Conservation (phyloP, 805 yeast species). For the Saturnispora serradocipensis region DNA sequence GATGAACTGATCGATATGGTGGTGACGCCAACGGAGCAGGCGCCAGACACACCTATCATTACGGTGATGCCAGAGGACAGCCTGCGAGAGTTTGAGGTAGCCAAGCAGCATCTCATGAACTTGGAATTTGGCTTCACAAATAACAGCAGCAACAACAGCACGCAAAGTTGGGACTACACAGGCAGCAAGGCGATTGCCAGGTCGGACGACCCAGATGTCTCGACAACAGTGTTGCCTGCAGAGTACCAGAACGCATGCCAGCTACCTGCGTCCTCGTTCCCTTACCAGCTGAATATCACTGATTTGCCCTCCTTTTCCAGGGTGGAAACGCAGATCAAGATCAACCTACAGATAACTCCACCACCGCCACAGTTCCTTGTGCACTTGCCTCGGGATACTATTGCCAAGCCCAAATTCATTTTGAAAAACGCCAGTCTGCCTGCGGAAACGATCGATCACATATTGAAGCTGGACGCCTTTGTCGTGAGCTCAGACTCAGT, state of each 20-base stretch:
- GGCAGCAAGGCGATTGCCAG: constrained; percentile 6
- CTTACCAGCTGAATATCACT: constrained; percentile 42
- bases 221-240: constrained; percentile 22
- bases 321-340: constrained; percentile 91
- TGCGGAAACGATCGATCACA: constrained; percentile 39
- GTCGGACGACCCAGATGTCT: constrained; percentile 19
- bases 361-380: constrained; percentile 66
- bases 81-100: constrained; percentile 39
- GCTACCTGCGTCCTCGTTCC: constrained; percentile 24
- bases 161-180: constrained; percentile 10
- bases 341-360: constrained; percentile 59
- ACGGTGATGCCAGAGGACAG: constrained; percentile 16
- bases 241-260: constrained; percentile 19
- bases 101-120: not conserved
- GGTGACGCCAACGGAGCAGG: constrained; percentile 1
- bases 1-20: not conserved
- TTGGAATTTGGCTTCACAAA: not conserved
- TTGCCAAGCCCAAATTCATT: constrained; percentile 79
- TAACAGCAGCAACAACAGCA: not conserved
- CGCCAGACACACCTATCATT: constrained; percentile 1
- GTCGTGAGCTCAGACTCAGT: constrained; percentile 37
- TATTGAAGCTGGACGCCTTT: constrained; percentile 66
- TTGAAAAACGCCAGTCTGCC: constrained; percentile 41
- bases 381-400: constrained; percentile 79
- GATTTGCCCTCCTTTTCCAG: constrained; percentile 76